Evolutionary conservation across 2,329 filamentous ascomycete genomes (phyloP).

Genomic region (Xylogone sp.): DNA sequence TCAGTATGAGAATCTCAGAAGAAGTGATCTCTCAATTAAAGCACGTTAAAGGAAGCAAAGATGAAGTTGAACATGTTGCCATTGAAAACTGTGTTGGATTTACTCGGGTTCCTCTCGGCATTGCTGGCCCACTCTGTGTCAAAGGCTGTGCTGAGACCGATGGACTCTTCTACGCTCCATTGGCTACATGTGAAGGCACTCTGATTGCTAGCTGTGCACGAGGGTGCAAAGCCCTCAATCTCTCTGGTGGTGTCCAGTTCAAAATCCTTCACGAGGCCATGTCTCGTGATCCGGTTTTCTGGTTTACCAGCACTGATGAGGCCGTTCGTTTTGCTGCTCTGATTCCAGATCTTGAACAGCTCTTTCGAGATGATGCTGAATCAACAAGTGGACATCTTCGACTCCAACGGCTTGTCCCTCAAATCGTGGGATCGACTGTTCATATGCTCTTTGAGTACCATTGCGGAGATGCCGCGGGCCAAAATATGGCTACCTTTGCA

Average conservation of each 20-base stretch:
- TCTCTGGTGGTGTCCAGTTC: conserved; percentile 16
- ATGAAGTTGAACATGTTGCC: conserved; percentile 4
- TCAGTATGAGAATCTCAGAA: background rate
- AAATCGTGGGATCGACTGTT: conserved; percentile 19
- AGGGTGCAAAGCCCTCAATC: conserved; percentile 25
- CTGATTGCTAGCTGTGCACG: conserved; percentile 27
- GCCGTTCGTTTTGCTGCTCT: conserved; percentile 16
- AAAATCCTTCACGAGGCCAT: conserved; percentile 18
- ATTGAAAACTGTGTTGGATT: conserved; percentile 22
- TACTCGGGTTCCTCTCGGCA: conserved; percentile 15
- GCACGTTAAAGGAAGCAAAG: background rate
- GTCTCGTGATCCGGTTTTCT: conserved; percentile 22
- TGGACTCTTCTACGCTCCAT: conserved; percentile 18
- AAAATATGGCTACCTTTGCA: conserved; percentile 29
- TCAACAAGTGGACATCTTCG: conserved; percentile 12
- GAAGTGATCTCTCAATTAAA: background rate
- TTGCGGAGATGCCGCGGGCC: conserved; percentile 26
- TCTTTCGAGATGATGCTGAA: conserved; percentile 6
- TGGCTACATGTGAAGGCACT: conserved; percentile 26
- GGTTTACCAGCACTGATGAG: conserved; percentile 15
- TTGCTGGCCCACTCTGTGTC: conserved; percentile 21
- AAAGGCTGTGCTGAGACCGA: conserved; percentile 4
- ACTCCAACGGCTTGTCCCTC: conserved; percentile 12
- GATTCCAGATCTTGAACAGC: conserved; percentile 4
- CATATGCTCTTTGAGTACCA: conserved; percentile 21